A percentile compares a stretch with the other conserved stretches of the same genome.
Conservation (phyloP, 2,329 filamentous ascomycete genomes). For the Amauroascus niger region DNA sequence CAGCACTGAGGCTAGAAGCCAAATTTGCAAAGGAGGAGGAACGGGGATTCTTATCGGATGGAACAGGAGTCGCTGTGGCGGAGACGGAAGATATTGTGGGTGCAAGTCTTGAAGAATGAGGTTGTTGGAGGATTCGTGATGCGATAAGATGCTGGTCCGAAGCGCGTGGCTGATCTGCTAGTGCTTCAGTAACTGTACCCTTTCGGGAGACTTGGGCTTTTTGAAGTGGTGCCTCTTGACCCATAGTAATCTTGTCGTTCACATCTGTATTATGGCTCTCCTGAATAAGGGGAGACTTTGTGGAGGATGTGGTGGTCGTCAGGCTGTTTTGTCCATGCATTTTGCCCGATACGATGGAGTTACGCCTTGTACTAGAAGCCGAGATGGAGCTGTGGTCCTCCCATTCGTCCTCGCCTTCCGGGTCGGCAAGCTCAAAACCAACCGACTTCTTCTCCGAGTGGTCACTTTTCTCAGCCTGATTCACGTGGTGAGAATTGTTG, state of each 20-base stretch:
- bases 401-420: conserved; percentile 39
- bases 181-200: background rate
- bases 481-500: conserved; percentile 32
- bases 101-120: conserved; percentile 36
- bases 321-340: conserved; percentile 14
- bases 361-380: conserved; percentile 39
- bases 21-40: conserved; percentile 31
- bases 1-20: conserved; percentile 26
- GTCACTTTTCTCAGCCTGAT: conserved; percentile 6
- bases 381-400: conserved; percentile 41
- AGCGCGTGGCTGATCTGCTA: background rate
- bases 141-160: conserved; percentile 5
- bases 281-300: conserved; percentile 18
- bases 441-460: conserved; percentile 36
- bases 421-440: conserved; percentile 39
- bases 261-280: conserved; percentile 12
- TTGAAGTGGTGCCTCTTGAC: background rate
- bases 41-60: conserved; percentile 28
- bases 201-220: background rate
- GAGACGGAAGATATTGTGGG: conserved; percentile 43
- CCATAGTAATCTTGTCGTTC: background rate
- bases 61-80: conserved; percentile 34
- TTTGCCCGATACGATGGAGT: conserved; percentile 31
- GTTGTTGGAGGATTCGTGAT: conserved; percentile 29
- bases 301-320: background rate